These are phyloP conservation scores for Geotrichum klebahnii DNA, from an alignment of 1,139 yeast species.

Conservation along the genomic window DNA sequence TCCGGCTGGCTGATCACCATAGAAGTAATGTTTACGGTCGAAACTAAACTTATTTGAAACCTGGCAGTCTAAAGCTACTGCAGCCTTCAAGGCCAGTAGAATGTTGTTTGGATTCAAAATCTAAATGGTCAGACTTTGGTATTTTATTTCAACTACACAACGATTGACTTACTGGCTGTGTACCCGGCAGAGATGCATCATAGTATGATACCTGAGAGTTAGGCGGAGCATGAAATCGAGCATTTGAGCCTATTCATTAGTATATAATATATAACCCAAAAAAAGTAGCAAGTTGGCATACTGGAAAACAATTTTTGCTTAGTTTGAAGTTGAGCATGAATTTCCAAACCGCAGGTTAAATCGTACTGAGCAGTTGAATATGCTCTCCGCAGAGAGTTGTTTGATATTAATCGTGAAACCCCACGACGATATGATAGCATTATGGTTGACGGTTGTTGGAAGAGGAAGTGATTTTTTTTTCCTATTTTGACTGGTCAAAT, in stretches of 20 bases:
- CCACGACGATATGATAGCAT: slow-evolving; percentile 5
- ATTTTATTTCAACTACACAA: background rate
- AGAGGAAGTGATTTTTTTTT: background rate
- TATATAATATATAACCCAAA: slow-evolving; percentile 22
- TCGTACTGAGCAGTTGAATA: slow-evolving; percentile 30
- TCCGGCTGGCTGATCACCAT: slow-evolving; percentile 94
- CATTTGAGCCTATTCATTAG: slow-evolving; percentile 36
- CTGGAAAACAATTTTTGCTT: slow-evolving; percentile 67
- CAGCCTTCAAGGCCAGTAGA: slow-evolving; percentile 64
- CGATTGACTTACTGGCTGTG: slow-evolving; percentile 56
- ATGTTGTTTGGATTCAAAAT: slow-evolving; percentile 71
- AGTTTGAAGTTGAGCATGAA: slow-evolving; percentile 84
- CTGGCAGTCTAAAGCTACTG: slow-evolving; percentile 61
- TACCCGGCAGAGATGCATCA: slow-evolving; percentile 88
- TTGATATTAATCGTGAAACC: background rate
- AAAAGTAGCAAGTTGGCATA: slow-evolving; percentile 39
- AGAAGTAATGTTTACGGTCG: slow-evolving; percentile 93
- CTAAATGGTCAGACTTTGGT: background rate
- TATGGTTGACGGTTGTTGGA: background rate
- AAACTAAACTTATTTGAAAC: slow-evolving; percentile 60
- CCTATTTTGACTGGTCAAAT: slow-evolving; percentile 8
- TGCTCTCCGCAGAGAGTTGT: background rate
- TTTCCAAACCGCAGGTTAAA: slow-evolving; percentile 84
- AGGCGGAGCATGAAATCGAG: slow-evolving; percentile 50
- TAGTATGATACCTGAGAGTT: slow-evolving; percentile 71